Conservation (phyloP, 2,329 filamentous ascomycete species). For the Ophiocordyceps camponoti-floridani region DNA sequence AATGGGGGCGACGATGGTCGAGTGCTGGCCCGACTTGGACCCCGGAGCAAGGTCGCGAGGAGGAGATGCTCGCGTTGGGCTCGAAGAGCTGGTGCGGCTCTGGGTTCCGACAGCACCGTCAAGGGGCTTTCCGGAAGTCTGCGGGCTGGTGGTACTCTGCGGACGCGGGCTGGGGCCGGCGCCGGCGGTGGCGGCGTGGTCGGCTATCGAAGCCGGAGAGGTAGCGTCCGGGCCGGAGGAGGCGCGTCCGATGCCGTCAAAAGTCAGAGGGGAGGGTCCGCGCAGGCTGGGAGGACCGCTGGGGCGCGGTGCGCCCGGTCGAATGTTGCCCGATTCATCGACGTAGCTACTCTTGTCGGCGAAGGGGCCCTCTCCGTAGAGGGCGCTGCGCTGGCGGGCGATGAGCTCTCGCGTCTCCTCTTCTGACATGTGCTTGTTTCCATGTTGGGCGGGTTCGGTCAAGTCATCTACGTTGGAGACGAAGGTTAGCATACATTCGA, state of each 20-base stretch:
- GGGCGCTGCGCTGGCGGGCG: slow-evolving; percentile 80
- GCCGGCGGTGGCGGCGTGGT: slow-evolving; percentile 25
- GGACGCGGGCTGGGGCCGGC: slow-evolving; percentile 43
- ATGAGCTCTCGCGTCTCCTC: slow-evolving; percentile 93
- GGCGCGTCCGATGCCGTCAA: slow-evolving; percentile 37
- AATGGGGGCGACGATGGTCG: slow-evolving; percentile 68
- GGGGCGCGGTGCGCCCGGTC: slow-evolving; percentile 47
- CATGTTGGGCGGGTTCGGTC: slow-evolving; percentile 21
- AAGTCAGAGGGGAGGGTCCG: slow-evolving; percentile 64
- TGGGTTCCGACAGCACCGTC: slow-evolving; percentile 37
- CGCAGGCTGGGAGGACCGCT: slow-evolving; percentile 47
- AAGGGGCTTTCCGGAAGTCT: slow-evolving; percentile 46
- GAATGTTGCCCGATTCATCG: slow-evolving; percentile 47
- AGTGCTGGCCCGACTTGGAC: slow-evolving; percentile 33
- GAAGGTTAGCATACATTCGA: slow-evolving; percentile 18
- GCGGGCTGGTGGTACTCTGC: slow-evolving; percentile 74
- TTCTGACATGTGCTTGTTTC: slow-evolving; percentile 75
- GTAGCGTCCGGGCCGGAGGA: slow-evolving; percentile 18
- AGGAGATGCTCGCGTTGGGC: slow-evolving; percentile 60
- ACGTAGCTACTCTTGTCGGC: slow-evolving; percentile 48
- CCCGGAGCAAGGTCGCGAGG: slow-evolving; percentile 44
- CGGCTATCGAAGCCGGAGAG: slow-evolving; percentile 21
- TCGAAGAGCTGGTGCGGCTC: slow-evolving; percentile 70
- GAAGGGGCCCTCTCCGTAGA: slow-evolving; percentile 67
- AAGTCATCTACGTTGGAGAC: slow-evolving; percentile 29